These are phyloP conservation scores for Talaromyces adpressus DNA, from an alignment of 495 filamentous ascomycete genomes.

Conservation along the genomic window DNA sequence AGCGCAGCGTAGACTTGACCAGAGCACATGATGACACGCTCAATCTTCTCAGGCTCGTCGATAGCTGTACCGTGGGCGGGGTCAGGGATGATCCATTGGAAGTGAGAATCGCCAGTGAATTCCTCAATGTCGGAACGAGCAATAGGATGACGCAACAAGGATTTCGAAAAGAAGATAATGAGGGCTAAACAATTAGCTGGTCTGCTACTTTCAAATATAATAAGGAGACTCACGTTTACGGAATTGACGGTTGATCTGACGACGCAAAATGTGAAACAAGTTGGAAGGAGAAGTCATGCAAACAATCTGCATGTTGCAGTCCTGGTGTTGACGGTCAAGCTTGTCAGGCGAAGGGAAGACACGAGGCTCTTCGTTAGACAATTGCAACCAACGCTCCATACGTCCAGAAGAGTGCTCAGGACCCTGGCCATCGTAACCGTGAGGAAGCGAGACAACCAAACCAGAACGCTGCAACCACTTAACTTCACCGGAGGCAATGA, in stretches of 20 bases:
- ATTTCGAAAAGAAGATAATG: constrained; percentile 96
- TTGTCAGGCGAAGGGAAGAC: constrained; percentile 81
- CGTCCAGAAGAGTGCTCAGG: constrained; percentile 97
- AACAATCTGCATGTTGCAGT: constrained; percentile 98
- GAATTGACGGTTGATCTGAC: constrained; percentile 99
- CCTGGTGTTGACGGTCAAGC: constrained; percentile 95
- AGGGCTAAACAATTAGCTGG: constrained; percentile 58
- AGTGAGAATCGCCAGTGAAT: constrained; percentile 84
- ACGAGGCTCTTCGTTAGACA: constrained; percentile 96
- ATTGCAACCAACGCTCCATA: constrained; percentile 94
- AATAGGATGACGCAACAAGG: constrained; percentile 84
- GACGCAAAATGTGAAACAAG: constrained; percentile 89
- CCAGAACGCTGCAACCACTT: constrained; percentile 99
- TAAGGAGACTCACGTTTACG: constrained; percentile 72
- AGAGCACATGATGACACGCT: constrained; percentile 88
- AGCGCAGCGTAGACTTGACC: constrained; percentile 92
- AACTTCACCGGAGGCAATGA: constrained; percentile 91
- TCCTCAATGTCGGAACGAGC: constrained; percentile 84
- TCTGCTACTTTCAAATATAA: not conserved
- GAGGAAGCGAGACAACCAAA: constrained; percentile 87
- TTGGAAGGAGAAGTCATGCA: constrained; percentile 92
- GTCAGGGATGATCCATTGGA: constrained; percentile 92
- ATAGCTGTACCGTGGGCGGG: constrained; percentile 69
- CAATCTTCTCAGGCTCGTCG: constrained; percentile 76
- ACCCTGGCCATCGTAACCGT: constrained; percentile 97